These are phyloP conservation scores for Sclerotinia glacialis DNA, from an alignment of 2,329 filamentous ascomycete species.

Conservation along the genomic window DNA sequence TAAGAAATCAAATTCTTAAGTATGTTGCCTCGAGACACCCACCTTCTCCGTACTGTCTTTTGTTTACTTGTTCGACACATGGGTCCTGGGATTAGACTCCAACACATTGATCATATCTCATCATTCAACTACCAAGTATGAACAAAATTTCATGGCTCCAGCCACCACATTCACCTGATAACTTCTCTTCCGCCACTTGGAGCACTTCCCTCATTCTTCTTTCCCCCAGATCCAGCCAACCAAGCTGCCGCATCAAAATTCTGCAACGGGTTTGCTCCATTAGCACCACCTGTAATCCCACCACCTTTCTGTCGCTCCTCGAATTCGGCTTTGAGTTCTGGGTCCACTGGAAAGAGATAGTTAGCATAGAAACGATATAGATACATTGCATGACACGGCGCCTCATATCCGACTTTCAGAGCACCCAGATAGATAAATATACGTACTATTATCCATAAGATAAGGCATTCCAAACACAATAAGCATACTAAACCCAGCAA, in stretches of 20 bases:
- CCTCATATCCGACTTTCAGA: background rate
- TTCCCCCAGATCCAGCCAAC: conserved; percentile 54
- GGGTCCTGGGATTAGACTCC: background rate
- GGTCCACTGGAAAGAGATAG: conserved; percentile 69
- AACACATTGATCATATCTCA: background rate
- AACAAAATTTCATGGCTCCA: background rate
- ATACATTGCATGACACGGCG: background rate
- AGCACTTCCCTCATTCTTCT: conserved; percentile 31
- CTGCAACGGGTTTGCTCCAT: conserved; percentile 49
- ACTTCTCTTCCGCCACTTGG: conserved; percentile 29
- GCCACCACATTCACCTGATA: conserved; percentile 25
- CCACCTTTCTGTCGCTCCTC: conserved; percentile 78
- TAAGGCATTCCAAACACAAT: conserved; percentile 93
- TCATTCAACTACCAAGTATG: background rate
- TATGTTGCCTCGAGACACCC: background rate
- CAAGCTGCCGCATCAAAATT: conserved; percentile 67
- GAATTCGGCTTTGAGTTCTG: conserved; percentile 90
- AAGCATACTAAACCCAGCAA: conserved; percentile 77
- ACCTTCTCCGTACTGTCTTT: background rate
- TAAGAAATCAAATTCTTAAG: background rate
- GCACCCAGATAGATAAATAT: background rate
- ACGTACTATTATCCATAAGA: conserved; percentile 90
- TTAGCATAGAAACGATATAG: conserved; percentile 21
- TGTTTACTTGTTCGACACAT: background rate
- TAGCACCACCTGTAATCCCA: conserved; percentile 45